Conservation (phyloP, 495 filamentous ascomycete genomes). For the Thermochaetoides thermophila region DNA sequence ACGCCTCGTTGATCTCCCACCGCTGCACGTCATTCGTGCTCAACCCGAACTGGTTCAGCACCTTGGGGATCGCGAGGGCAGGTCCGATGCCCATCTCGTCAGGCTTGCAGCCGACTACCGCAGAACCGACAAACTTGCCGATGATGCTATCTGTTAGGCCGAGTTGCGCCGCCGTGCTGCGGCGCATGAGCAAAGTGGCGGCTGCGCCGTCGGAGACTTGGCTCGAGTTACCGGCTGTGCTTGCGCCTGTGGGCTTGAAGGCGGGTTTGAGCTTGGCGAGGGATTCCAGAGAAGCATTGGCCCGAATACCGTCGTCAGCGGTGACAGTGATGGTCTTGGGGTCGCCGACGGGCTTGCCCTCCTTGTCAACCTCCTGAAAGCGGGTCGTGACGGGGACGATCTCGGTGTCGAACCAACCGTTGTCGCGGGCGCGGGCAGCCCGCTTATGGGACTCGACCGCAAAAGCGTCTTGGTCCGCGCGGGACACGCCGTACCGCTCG, state of each 20-base stretch:
- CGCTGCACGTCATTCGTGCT: conserved; percentile 53
- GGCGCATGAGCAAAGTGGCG: conserved; percentile 65
- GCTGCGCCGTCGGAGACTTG: conserved; percentile 84
- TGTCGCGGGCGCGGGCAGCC: conserved; percentile 50
- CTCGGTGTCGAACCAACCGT: conserved; percentile 60
- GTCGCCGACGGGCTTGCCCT: conserved; percentile 39
- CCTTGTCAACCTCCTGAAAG: conserved; percentile 48
- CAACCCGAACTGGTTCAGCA: conserved; percentile 52
- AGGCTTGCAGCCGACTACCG: conserved; percentile 60
- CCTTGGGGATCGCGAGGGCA: conserved; percentile 68
- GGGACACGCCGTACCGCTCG: conserved; percentile 52
- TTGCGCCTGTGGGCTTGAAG: conserved; percentile 54
- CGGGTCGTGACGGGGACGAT: conserved; percentile 60
- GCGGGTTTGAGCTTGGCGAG: conserved; percentile 73
- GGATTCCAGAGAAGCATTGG: conserved; percentile 47
- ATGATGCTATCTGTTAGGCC: conserved; percentile 55
- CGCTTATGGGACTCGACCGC: conserved; percentile 58
- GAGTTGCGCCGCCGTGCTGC: conserved; percentile 64
- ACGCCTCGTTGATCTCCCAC: conserved; percentile 98
- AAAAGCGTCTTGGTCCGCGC: conserved; percentile 71
- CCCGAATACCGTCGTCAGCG: conserved; percentile 71
- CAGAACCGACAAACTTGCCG: conserved; percentile 62
- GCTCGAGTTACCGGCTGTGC: conserved; percentile 75
- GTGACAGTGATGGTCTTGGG: conserved; percentile 38
- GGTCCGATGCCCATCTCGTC: conserved; percentile 93